Percentiles rank a stretch among this genome's conserved stretches.
phyloP scores from a whole-genome alignment of 1,284 basidiomycete genomes.

The Cystobasidiaceae sp. region DNA sequence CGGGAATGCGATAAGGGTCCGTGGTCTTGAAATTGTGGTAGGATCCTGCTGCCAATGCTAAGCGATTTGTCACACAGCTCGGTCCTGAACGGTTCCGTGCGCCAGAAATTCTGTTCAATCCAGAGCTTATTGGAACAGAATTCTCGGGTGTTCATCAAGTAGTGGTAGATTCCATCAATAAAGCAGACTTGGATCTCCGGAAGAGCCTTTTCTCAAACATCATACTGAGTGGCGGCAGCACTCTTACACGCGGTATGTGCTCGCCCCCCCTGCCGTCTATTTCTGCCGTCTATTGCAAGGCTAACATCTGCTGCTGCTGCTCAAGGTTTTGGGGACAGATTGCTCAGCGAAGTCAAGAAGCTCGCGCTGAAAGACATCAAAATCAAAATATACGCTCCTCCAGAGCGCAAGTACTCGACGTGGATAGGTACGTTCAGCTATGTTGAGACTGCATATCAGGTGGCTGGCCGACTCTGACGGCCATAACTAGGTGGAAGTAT shows the following conservation, averaged over 20 bases:
- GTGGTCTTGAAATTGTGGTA: too few species aligned
- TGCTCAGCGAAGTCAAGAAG: slow-evolving; percentile 93
- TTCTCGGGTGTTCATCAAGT: slow-evolving; percentile 92
- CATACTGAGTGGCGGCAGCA: slow-evolving; percentile 93
- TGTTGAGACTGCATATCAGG: background rate
- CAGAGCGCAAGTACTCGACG: slow-evolving; percentile 99
- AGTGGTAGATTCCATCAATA: slow-evolving; percentile 75
- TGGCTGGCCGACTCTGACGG: background rate
- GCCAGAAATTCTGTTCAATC: slow-evolving; percentile 96
- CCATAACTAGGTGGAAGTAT: slow-evolving; percentile 55
- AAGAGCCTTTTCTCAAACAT: slow-evolving; percentile 96
- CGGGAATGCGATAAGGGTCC: slow-evolving; percentile 83
- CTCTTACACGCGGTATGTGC: slow-evolving; percentile 88
- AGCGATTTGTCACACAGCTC: slow-evolving; percentile 59
- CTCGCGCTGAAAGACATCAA: slow-evolving; percentile 94
- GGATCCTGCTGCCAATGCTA: too few species aligned
- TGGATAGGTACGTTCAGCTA: slow-evolving; percentile 94
- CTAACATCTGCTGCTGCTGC: too few species aligned
- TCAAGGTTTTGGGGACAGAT: slow-evolving; percentile 81
- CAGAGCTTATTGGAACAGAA: slow-evolving; percentile 91
- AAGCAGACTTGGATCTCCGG: slow-evolving; percentile 68
- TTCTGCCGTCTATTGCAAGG: too few species aligned
- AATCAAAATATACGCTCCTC: slow-evolving; percentile 98
- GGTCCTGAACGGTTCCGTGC: slow-evolving; percentile 93
- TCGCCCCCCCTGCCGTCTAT: too few species aligned